Base-by-base conservation (phyloP, 164 flowering plant species). In the Stephania japonica region DNA sequence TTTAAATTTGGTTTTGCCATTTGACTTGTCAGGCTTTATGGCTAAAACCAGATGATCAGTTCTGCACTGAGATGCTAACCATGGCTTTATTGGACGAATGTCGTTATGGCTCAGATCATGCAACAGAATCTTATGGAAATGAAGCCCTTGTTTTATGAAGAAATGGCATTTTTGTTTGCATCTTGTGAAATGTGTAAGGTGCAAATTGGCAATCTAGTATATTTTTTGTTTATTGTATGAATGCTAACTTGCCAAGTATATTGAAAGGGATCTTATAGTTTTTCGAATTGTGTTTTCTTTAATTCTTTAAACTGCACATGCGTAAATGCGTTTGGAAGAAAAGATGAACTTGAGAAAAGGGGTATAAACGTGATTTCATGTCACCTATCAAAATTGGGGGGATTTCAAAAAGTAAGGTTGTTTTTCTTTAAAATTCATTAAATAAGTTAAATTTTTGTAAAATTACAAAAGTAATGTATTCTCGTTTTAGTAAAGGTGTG, bases 31-130 rank as follows among this genome's bases (percentile, higher is more conserved):
- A 94, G 98, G 98, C 98, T 19, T 76, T 94, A 68, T 87, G 94
- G 96, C 80, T 94, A 78, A 86, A 94, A 81, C 86, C 97, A 14
- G 91, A 91, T 74, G 99, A 94, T 75, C 88, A 89, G 63, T 92
- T 94, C 73, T 94, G 94, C 87, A 92, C 94, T 9, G 98, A 94
- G 78, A 91, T 94, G 98, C 82, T 94, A 71, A 91, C 87, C 32
- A n/a, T 87, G 80, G 98, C 96, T 61, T 90, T 94, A 41, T 82
- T 71, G 41, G 99, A 94, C 71, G 98, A 91, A 83, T 73, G 86
- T 64, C 89, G 76, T 18, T 65, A 63, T 65, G 86, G 82, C 42
- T 26, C 72, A 1, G 86, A 83, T 71, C 73, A 73, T 49, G 80
- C 75, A 72, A 66, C 49, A 18, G 85, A 82, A 27, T 71, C 78